Conservation (phyloP, 805 yeast species). For the Saccharomyces eubayanus region DNA sequence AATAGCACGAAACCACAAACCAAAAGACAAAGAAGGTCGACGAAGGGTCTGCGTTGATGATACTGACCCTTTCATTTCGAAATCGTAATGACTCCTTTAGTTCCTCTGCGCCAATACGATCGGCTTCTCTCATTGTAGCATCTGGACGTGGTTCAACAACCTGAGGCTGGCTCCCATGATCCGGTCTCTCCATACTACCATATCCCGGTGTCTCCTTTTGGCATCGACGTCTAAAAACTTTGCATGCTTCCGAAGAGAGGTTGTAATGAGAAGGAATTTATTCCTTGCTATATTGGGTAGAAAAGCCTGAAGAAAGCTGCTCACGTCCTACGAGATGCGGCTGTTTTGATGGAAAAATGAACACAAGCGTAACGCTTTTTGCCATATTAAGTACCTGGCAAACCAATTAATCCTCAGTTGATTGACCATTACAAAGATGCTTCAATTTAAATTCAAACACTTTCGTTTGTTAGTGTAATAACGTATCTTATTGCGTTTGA, state of each 20-base stretch:
- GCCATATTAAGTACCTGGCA: not conserved
- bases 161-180: not conserved
- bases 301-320: not conserved
- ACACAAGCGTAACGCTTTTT: not conserved
- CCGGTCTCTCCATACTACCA: not conserved
- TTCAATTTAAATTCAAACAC: not conserved
- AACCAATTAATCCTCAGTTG: not conserved
- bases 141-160: not conserved
- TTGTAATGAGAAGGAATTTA: not conserved
- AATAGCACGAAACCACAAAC: conserved; percentile 58
- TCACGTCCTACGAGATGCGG: not conserved
- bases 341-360: not conserved
- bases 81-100: conserved; percentile 15
- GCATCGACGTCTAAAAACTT: not conserved
- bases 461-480: not conserved
- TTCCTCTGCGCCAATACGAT: conserved; percentile 2
- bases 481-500: not conserved
- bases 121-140: not conserved
- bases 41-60: conserved; percentile 23
- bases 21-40: conserved; percentile 34
- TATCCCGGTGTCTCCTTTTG: not conserved
- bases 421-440: not conserved
- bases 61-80: conserved; percentile 20
- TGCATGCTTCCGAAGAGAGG: not conserved
- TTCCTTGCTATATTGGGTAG: not conserved